These are phyloP conservation scores for Aspergillus nidulans DNA, from an alignment of 495 filamentous ascomycete species.

Conservation along the genomic window DNA sequence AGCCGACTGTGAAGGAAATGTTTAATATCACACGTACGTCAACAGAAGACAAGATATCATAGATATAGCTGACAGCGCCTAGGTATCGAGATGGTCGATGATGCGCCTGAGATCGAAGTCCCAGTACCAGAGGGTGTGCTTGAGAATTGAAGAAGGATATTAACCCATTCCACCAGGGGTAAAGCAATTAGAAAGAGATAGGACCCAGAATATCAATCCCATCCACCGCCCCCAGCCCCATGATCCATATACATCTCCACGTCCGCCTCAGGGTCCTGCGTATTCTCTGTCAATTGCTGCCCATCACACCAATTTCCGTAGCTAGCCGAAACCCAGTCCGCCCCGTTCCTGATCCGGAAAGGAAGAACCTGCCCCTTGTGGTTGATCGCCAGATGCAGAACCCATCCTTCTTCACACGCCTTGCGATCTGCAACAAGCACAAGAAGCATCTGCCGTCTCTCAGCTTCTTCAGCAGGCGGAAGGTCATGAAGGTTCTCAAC, in stretches of 20 bases:
- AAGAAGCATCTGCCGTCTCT: conserved; percentile 2
- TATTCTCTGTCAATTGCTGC: conserved; percentile 10
- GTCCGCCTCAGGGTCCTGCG: conserved; percentile 3
- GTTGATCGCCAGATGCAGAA: conserved; percentile 14
- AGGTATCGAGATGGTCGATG: too few species aligned
- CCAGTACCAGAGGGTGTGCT: too few species aligned
- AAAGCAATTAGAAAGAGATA: background rate
- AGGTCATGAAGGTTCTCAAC: background rate
- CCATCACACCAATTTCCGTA: conserved; percentile 10
- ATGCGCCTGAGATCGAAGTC: too few species aligned
- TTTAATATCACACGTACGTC: background rate
- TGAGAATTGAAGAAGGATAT: background rate
- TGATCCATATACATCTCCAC: conserved; percentile 10
- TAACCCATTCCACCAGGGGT: background rate
- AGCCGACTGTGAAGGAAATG: conserved; percentile 1
- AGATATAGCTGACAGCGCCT: too few species aligned
- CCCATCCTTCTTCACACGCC: conserved; percentile 19
- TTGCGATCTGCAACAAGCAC: conserved; percentile 17
- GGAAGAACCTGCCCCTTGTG: conserved; percentile 15
- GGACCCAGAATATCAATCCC: conserved; percentile 7
- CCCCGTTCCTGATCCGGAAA: conserved; percentile 9
- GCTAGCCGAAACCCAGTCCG: background rate
- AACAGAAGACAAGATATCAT: too few species aligned
- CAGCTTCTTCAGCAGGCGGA: background rate
- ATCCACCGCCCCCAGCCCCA: conserved; percentile 5